Base-by-base conservation (phyloP, 78 protist genomes). In the Blattamonas nauphoetae region DNA sequence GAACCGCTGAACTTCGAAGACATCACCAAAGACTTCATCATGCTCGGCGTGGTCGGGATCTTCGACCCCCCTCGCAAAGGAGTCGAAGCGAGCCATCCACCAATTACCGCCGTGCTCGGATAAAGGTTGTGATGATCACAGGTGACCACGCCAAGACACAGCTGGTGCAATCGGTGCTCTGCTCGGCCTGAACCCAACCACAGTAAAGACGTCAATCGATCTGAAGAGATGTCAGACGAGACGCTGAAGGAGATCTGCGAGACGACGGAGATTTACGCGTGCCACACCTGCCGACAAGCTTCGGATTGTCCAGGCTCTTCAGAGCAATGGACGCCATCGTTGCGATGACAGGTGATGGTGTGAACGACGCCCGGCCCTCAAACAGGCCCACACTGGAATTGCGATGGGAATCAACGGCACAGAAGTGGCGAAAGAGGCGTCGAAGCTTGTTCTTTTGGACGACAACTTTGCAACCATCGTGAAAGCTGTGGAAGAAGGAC, bases 401-500 rank as follows among this genome's bases (percentile, higher is more conserved):
- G 98, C 98, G 33, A 97, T 97, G 99, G 99, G 99, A 82, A 93
- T 94, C 85, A 41, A 93, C 0, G 99, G 98, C 34, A 93, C 97
- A 34, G 98, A 91, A 3, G 97, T 96, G 6, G 95, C 97, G 79
- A 94, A 95, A 89, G 95, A 87, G 46, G 98, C 98, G 0, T 63
- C 63, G 3, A 3, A 87, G 36, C 45, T 80, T 84, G 78, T 78
- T 6, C 92, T 98, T 1, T 86, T 91, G 34, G 99, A 98, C 90
- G 99, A 98, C 91, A 95, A 98, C 94, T 98, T 98, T 85, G 45
- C 98, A 0, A 93, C 99, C 2, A 97, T 98, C 85, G 97, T 96
- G 42, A 33, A 63, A 0, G 96, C 96, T 0, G 92, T 96, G 1
- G 96, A 92, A 87, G 96, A 96, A 63, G 98, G 97, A 42, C 90